Evolutionary conservation across 345 rosid species (phyloP).

Genomic region (Reutealis trisperma): DNA sequence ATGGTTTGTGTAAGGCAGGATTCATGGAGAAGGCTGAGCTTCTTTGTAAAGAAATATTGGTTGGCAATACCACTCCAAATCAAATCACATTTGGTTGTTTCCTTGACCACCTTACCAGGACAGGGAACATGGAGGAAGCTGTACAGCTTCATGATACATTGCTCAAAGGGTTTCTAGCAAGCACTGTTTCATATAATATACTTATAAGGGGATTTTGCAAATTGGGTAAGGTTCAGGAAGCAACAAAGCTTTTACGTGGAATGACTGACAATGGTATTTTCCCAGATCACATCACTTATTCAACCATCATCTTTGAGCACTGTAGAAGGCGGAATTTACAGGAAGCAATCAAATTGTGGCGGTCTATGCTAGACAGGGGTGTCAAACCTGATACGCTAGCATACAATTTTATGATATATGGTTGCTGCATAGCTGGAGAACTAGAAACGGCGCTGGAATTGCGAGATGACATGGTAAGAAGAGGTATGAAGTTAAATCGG

Average conservation of each 20-base stretch:
- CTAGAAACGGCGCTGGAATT: constrained; percentile 56
- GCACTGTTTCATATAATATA: constrained; percentile 69
- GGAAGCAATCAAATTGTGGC: constrained; percentile 71
- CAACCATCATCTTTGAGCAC: constrained; percentile 72
- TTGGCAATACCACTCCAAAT: constrained; percentile 53
- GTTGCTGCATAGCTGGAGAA: constrained; percentile 68
- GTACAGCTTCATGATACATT: constrained; percentile 63
- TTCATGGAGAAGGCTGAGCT: constrained; percentile 64
- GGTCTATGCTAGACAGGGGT: constrained; percentile 62
- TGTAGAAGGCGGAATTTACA: constrained; percentile 55
- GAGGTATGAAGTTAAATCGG: constrained; percentile 46
- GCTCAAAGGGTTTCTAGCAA: constrained; percentile 63
- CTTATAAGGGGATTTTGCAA: constrained; percentile 77
- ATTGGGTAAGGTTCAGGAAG: constrained; percentile 68
- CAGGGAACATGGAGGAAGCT: constrained; percentile 74
- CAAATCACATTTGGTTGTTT: constrained; percentile 80
- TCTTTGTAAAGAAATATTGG: constrained; percentile 59
- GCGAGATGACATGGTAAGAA: constrained; percentile 68
- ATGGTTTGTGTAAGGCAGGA: constrained; percentile 83
- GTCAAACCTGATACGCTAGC: constrained; percentile 70
- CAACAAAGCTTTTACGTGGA: constrained; percentile 48
- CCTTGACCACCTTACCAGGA: constrained; percentile 62
- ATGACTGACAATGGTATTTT: constrained; percentile 58
- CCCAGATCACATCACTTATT: constrained; percentile 86
- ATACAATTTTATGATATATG: constrained; percentile 63